Percentiles rank a stretch among this genome's conserved stretches.
phyloP scores from a whole-genome alignment of 1,284 basidiomycete genomes.

The Agaricales sp. region DNA sequence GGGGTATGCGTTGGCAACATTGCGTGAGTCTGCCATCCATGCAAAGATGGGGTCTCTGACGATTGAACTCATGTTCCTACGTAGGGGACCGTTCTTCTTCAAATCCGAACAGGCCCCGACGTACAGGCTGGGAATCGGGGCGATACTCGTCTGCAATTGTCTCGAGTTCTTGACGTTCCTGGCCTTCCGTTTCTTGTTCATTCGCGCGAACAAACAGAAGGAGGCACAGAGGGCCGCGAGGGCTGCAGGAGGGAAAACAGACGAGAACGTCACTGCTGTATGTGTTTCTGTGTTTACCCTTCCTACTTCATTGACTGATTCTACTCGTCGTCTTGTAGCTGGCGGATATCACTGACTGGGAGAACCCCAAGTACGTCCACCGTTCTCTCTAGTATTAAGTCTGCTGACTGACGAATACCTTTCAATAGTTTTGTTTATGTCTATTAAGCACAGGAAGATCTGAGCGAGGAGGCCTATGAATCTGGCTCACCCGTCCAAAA shows the following conservation, averaged over 20 bases:
- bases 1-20: conserved; percentile 15
- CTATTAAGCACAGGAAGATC: too few relatives aligned
- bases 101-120: conserved; percentile 10
- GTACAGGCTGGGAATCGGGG: conserved; percentile 13
- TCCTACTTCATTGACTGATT: background rate
- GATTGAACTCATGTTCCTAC: background rate
- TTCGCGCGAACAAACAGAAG: conserved; percentile 7
- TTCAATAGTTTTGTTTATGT: background rate
- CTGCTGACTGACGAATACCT: background rate
- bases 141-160: conserved; percentile 14
- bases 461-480: too few relatives aligned
- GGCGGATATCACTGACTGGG: conserved; percentile 1
- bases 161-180: conserved; percentile 12
- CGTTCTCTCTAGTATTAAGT: background rate
- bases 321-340: background rate
- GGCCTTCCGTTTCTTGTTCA: conserved; percentile 10
- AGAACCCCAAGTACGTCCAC: conserved; percentile 1
- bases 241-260: background rate
- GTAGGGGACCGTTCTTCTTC: conserved; percentile 13
- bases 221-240: background rate
- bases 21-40: conserved; percentile 6
- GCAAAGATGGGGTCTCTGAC: background rate
- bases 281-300: background rate
- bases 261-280: conserved; percentile 1
- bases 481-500: too few relatives aligned